Conservation (phyloP, 2,329 filamentous ascomycete species). For the Neopestalotiopsis sp. region DNA sequence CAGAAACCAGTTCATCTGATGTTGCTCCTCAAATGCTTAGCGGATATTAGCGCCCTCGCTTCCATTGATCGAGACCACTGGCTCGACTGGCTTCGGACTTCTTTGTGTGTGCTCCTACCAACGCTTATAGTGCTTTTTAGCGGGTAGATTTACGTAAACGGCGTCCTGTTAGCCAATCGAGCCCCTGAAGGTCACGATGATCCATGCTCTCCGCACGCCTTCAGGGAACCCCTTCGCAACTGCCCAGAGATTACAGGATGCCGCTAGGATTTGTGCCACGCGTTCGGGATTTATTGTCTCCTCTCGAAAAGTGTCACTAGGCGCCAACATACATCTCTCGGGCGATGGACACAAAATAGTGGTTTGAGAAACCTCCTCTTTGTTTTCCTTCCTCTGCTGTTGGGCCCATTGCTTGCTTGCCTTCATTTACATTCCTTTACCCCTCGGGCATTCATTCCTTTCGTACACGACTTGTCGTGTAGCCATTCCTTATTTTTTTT, state of each 20-base stretch:
- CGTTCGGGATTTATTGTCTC: background rate
- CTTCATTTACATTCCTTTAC: background rate
- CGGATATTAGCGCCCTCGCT: background rate
- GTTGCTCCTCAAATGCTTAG: background rate
- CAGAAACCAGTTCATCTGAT: background rate
- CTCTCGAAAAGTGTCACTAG: background rate
- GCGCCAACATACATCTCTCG: background rate
- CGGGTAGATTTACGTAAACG: background rate
- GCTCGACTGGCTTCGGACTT: too few relatives aligned
- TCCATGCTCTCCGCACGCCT: background rate
- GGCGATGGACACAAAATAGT: background rate
- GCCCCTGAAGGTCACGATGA: background rate
- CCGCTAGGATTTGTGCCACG: background rate
- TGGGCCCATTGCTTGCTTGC: background rate
- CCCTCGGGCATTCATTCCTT: conserved; percentile 7
- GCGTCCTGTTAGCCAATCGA: background rate
- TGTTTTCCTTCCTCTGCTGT: background rate
- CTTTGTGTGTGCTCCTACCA: background rate
- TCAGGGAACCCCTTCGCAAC: background rate
- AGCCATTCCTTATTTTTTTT: conserved; percentile 17
- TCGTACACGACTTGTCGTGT: conserved; percentile 14
- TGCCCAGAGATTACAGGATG: conserved; percentile 12
- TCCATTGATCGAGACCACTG: background rate
- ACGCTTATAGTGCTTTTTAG: background rate
- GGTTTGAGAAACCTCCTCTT: background rate